Evolutionary conservation across 345 rosid species (phyloP).

Genomic region (Brassica rapa): DNA sequence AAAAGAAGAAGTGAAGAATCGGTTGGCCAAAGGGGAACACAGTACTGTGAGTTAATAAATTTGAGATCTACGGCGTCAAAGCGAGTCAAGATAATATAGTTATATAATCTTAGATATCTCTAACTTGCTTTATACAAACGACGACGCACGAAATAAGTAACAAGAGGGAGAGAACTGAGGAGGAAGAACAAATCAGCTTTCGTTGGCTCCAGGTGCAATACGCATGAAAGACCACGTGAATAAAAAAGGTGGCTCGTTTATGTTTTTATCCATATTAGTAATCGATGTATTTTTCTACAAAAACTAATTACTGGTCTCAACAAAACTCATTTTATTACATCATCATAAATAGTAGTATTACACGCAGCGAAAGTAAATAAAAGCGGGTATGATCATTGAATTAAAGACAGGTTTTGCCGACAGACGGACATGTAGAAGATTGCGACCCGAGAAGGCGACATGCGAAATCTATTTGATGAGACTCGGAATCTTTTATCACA

Average conservation of each 20-base stretch:
- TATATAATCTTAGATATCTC: background rate
- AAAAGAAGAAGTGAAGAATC: background rate
- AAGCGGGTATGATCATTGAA: slow-evolving; percentile 20
- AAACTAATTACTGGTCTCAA: slow-evolving; percentile 1
- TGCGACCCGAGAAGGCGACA: slow-evolving; percentile 32
- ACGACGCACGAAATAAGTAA: background rate
- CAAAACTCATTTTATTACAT: slow-evolving; percentile 24
- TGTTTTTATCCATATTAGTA: slow-evolving; percentile 13
- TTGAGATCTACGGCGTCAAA: slow-evolving; percentile 24
- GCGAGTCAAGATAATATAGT: background rate
- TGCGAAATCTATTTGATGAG: slow-evolving; percentile 32
- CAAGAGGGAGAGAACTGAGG: background rate
- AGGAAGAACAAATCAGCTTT: background rate
- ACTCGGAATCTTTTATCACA: slow-evolving; percentile 26
- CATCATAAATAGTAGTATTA: slow-evolving; percentile 5
- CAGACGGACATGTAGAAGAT: slow-evolving; percentile 28
- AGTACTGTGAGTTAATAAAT: background rate
- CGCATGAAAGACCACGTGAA: background rate
- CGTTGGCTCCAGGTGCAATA: background rate
- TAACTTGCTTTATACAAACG: background rate
- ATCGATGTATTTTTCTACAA: background rate
- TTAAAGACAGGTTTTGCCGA: slow-evolving; percentile 23
- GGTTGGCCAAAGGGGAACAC: slow-evolving; percentile 2
- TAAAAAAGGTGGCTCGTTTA: slow-evolving; percentile 8
- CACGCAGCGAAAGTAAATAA: slow-evolving; percentile 8